Base-by-base conservation (phyloP, 78 protist genomes). In the Dictyostelium purpureum region DNA sequence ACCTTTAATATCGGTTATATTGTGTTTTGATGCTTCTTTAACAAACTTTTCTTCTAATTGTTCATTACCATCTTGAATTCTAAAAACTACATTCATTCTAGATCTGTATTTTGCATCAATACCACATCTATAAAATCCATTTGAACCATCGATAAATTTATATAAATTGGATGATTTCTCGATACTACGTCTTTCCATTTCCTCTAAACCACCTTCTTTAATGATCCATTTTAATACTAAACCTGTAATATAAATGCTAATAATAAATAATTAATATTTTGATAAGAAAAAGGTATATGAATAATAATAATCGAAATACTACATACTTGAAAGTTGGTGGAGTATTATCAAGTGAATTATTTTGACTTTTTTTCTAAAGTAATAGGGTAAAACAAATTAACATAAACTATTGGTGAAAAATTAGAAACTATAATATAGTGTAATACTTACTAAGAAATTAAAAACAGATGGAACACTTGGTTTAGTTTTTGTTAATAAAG, bases 31-130 rank as follows among this genome's bases (percentile, higher is more conserved):
- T 40, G 99, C 99, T 45, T 87, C 96, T 35, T 51, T 74, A 11
- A 97, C 6, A 61, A 97, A 97, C 40, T 87, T 81, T 43, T 87
- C 83, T 70, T 94, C 94, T 21, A 88, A 47, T 24, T 35, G 80
- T 3, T 26, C 28, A 40, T 79, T 77, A 38, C 54, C 79, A 28
- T 49, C 56, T 24, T 65, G 57, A 47, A 90, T 43, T 35, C 89
- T 77, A 85, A 95, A 97, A 14, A 94, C 94, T 40, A 96, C 87
- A 88, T 98, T 98, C 98, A 98, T 96, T 37, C 83, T 65, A n/a
- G 98, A 97, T 43, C 99, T 73, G 89, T 37, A 90, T 21, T 40
- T 71, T 37, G 49, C 24, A 33, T 79, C 95, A 19, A 96, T 96
- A 26, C 87, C 71, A 75, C 94, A 89, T 35, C 73, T 89, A 59